phyloP scores from a whole-genome alignment of 2,329 filamentous ascomycete species.

The Colletotrichum phormii region DNA sequence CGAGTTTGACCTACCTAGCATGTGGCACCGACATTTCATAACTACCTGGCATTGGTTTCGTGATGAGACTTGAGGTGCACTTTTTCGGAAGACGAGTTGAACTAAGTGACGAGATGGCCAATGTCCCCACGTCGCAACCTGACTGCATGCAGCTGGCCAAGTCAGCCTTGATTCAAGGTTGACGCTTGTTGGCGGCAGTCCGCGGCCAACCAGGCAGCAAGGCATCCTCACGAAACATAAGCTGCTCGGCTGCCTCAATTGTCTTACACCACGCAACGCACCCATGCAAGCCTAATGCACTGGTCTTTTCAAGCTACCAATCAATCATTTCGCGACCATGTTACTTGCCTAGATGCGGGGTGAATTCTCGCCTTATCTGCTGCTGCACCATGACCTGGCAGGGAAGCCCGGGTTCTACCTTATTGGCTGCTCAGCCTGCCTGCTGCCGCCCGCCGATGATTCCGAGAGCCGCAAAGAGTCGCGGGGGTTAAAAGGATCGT shows the following conservation, averaged over 20 bases:
- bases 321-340: neutral
- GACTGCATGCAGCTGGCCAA: neutral
- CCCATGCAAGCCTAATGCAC: conserved; percentile 21
- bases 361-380: neutral
- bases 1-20: neutral
- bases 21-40: neutral
- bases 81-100: neutral
- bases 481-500: neutral
- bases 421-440: neutral
- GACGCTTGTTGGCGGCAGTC: conserved; percentile 8
- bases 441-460: neutral
- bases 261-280: conserved; percentile 7
- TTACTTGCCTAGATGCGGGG: conserved; percentile 5
- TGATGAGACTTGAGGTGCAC: neutral
- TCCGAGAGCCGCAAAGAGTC: conserved; percentile 9
- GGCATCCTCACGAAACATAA: conserved; percentile 11
- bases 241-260: conserved; percentile 11
- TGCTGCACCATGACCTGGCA: conserved; percentile 1
- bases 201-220: conserved; percentile 15
- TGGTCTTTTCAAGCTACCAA: conserved; percentile 7
- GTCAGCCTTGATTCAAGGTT: conserved; percentile 10
- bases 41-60: neutral
- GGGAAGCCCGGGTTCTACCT: neutral
- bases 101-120: neutral
- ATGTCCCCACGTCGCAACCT: neutral